phyloP scores from a whole-genome alignment of 805 yeast genomes.

The Suhomyces sp. region DNA sequence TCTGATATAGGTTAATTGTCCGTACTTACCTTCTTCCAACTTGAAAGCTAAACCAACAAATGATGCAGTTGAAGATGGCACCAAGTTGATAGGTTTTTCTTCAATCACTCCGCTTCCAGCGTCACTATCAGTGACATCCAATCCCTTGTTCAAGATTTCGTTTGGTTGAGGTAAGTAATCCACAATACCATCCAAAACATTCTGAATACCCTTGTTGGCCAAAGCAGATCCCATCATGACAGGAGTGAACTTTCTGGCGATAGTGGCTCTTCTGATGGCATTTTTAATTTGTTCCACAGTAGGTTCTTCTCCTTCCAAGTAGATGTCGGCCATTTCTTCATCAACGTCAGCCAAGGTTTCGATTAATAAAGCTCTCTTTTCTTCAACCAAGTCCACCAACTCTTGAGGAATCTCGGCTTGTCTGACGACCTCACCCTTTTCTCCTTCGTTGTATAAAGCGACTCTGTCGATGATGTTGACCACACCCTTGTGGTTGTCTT shows the following conservation, averaged over 20 bases:
- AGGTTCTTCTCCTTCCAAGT: slow-evolving; percentile 87
- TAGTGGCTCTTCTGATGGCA: slow-evolving; percentile 93
- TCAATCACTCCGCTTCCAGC: slow-evolving; percentile 25
- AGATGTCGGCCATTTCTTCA: slow-evolving; percentile 93
- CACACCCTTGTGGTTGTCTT: slow-evolving; percentile 78
- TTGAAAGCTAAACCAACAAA: slow-evolving; percentile 98
- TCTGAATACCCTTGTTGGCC: slow-evolving; percentile 95
- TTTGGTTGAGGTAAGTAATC: slow-evolving; percentile 96
- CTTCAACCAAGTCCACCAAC: slow-evolving; percentile 78
- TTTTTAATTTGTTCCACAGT: slow-evolving; percentile 75
- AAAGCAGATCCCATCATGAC: slow-evolving; percentile 99
- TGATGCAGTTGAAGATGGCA: slow-evolving; percentile 72
- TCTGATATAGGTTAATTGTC: slow-evolving; percentile 95
- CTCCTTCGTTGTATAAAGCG: slow-evolving; percentile 85
- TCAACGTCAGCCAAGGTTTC: slow-evolving; percentile 98
- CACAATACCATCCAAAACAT: slow-evolving; percentile 92
- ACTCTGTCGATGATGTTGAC: slow-evolving; percentile 89
- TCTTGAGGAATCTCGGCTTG: slow-evolving; percentile 70
- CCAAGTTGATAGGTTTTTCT: slow-evolving; percentile 61
- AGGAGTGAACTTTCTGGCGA: slow-evolving; percentile 95
- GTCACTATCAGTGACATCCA: slow-evolving; percentile 68
- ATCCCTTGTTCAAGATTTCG: slow-evolving; percentile 86
- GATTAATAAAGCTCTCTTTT: slow-evolving; percentile 79
- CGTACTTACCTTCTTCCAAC: slow-evolving; percentile 96
- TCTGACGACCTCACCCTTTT: slow-evolving; percentile 81